Evolutionary conservation across 495 filamentous ascomycete species (phyloP).

Genomic region (Penicillium fimorum): DNA sequence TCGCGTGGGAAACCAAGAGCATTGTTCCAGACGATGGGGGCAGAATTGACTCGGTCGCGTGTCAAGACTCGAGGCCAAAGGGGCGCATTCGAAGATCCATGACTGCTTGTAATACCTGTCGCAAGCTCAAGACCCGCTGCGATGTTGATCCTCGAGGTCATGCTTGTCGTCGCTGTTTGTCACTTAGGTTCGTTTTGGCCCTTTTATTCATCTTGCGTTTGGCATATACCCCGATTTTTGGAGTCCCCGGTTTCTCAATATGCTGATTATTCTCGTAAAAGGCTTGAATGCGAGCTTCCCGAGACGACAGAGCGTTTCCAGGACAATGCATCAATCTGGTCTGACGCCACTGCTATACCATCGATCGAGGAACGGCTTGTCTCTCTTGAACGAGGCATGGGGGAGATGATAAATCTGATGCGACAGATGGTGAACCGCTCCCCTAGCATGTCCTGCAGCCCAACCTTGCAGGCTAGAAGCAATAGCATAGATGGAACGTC

Average conservation of each 20-base stretch:
- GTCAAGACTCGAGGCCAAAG: constrained; percentile 33
- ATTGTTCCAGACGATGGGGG: constrained; percentile 29
- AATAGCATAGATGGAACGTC: constrained; percentile 29
- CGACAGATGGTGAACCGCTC: constrained; percentile 37
- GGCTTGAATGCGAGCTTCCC: constrained; percentile 42
- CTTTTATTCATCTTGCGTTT: background rate
- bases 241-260: background rate
- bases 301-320: constrained; percentile 40
- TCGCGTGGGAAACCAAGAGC: constrained; percentile 35
- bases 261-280: constrained; percentile 19
- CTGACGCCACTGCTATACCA: constrained; percentile 36
- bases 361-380: constrained; percentile 41
- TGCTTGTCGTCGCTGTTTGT: constrained; percentile 44
- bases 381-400: constrained; percentile 40
- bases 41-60: constrained; percentile 26
- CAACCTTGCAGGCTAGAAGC: constrained; percentile 21
- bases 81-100: constrained; percentile 44
- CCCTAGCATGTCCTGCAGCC: constrained; percentile 20
- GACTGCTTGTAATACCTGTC: constrained; percentile 46
- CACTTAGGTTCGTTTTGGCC: constrained; percentile 32
- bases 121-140: constrained; percentile 45
- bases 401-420: constrained; percentile 42
- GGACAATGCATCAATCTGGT: constrained; percentile 36
- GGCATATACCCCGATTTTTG: constrained; percentile 1
- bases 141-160: constrained; percentile 41